These are phyloP conservation scores for Rubroboletus satanas DNA, from an alignment of 768 basidiomycete species.

Conservation along the genomic window DNA sequence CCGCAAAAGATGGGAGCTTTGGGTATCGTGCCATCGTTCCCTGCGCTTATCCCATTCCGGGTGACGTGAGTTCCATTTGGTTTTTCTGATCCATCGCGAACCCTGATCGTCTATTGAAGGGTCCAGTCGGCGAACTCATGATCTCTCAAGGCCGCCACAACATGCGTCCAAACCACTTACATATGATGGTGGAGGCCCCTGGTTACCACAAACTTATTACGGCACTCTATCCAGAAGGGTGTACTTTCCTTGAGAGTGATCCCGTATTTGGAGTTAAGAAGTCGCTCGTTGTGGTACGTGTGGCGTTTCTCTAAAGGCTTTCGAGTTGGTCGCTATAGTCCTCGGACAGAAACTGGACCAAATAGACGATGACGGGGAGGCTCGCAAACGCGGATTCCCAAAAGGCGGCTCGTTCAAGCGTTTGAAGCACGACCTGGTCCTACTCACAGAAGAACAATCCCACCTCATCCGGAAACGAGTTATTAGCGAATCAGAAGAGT, in stretches of 20 bases:
- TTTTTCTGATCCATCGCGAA: not conserved
- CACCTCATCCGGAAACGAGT: conserved; percentile 23
- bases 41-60: conserved; percentile 69
- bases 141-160: conserved; percentile 59
- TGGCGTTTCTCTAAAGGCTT: not conserved
- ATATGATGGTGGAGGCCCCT: conserved; percentile 65
- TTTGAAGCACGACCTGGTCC: conserved; percentile 43
- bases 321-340: not conserved
- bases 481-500: conserved; percentile 9
- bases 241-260: conserved; percentile 64
- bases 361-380: conserved; percentile 50
- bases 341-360: conserved; percentile 45
- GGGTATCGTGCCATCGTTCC: conserved; percentile 71
- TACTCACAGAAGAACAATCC: conserved; percentile 43
- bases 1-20: conserved; percentile 60
- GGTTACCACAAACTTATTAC: conserved; percentile 73
- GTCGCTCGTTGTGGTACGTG: conserved; percentile 68
- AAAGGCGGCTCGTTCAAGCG: conserved; percentile 46
- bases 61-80: conserved; percentile 42
- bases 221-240: conserved; percentile 70
- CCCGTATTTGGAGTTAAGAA: conserved; percentile 80
- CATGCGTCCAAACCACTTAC: conserved; percentile 77
- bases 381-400: conserved; percentile 48
- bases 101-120: conserved; percentile 35
- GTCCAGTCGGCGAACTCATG: conserved; percentile 67